Evolutionary conservation across 352 stramenopile genomes (phyloP), one percentile per base, ranked within the genome.

Genomic region (Pythium chondricola): DNA sequence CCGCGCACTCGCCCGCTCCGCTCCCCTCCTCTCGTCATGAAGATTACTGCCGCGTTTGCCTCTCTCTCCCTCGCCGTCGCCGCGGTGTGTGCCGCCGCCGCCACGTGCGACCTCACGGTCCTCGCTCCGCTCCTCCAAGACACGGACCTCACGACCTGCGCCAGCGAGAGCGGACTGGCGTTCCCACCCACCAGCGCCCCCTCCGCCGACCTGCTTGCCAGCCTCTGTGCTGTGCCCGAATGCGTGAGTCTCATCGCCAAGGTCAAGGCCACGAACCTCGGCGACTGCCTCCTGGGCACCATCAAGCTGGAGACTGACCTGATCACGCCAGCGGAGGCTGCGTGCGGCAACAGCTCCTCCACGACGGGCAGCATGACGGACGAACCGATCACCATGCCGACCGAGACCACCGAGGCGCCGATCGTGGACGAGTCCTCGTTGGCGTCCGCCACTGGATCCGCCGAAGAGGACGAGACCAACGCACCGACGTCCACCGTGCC

Each of bases 271-370:
- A 50, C 67, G 5, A 48, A 47, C 3, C 51, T 72, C 3, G 63
- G 63, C 18, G 59, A 71, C 51, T 69, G 63, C n/a, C 22, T 6
- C 17, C 31, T 64, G 6, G 48, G 49, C 18, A 33, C 53, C 11
- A 32, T 63, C 14, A 11, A 52, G 8, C 35, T 69, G 21, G 42
- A 63, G 40, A 56, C 43, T 10, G 47, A 66, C 29, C 33, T 69
- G 22, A 41, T 69, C 36, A 38, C 24, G 24, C 59, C 59, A 1
- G 57, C 56, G 30, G 29, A 22, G 3, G 21, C 38, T 3, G 25
- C 31, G 11, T 67, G 54, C 13, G 38, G n/a, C n/a, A n/a, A n/a
- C n/a, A n/a, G n/a, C n/a, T n/a, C n/a, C n/a, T n/a, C n/a, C n/a
- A n/a, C n/a, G n/a, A n/a, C n/a, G n/a, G n/a, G n/a, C n/a, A n/a